Base-by-base conservation (phyloP, 208 protist genomes). In the Acanthamoeba divionensis region DNA sequence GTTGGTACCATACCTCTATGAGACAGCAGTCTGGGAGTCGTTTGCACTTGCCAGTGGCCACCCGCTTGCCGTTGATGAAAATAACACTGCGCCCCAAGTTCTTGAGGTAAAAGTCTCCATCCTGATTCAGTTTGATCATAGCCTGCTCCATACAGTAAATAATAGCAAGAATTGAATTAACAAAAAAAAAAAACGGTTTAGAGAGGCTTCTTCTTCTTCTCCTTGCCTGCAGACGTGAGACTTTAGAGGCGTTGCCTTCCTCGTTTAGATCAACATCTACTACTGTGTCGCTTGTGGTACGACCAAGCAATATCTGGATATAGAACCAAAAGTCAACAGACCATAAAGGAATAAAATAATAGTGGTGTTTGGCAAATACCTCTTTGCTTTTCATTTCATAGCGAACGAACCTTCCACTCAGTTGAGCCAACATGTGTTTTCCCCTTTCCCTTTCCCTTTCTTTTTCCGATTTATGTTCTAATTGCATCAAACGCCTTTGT, bases 321-420 rank as follows among this genome's bases (percentile, higher is more conserved):
- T 5, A 13, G 13, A 15, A 80, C 9, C 15, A 24, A 18, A 4
- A 24, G 44, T 79, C 9, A 52, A 31, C 31, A 79, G 38, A 4
- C 10, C 24, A 7, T 6, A 29, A 26, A 7, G 31, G 5, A n/a
- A 7, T 7, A 45, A n/a, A n/a, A 52, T n/a, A 52, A n/a, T 33
- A n/a, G 8, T 26, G 31, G 24, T 6, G 24, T 6, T 6, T 26
- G 31, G 31, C 3, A 13, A 8, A 33, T 5, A 82, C 71, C 71
- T 82, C 71, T 82, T 60, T 82, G 47, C 71, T 82, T 52, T 82
- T 82, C 71, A 82, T 82, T 60, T 82, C 71, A 26, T 82, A 82
- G 15, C 71, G 71, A 29, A 82, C 31, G 47, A 47, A 10, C 10
- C 71, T 45, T 12, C 71, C 71, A 18, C 71, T 45, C 4, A 82